These are phyloP conservation scores for Brassica carinata DNA, from an alignment of 345 rosid species.

Conservation along the genomic window DNA sequence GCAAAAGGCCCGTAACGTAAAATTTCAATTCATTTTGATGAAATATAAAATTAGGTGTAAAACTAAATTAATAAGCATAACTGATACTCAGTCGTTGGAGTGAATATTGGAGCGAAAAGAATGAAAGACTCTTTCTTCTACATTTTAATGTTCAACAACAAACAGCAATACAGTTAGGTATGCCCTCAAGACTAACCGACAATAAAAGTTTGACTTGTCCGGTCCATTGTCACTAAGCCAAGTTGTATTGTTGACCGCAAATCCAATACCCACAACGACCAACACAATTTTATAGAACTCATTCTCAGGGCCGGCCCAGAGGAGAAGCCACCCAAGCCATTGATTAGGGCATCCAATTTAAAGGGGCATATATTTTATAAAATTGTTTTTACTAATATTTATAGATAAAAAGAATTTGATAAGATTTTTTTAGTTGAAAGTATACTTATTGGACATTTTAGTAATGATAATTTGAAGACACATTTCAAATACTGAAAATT, in stretches of 20 bases:
- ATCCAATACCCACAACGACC: slow-evolving; percentile 7
- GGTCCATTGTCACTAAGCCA: background rate
- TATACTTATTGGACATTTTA: too few species aligned
- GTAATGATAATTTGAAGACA: too few species aligned
- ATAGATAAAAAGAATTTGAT: too few species aligned
- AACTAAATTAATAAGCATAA: background rate
- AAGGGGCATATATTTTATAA: too few species aligned
- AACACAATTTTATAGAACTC: too few species aligned
- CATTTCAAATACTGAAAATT: too few species aligned
- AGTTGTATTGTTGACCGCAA: background rate
- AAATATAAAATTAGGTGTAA: background rate
- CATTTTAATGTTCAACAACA: background rate
- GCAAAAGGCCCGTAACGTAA: background rate
- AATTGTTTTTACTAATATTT: too few species aligned
- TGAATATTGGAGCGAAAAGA: background rate
- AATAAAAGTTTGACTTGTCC: background rate
- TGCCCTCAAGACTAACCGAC: slow-evolving; percentile 14
- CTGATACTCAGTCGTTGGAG: background rate
- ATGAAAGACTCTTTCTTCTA: slow-evolving; percentile 6
- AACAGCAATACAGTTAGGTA: background rate
- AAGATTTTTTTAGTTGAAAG: too few species aligned
- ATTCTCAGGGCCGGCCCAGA: too few species aligned
- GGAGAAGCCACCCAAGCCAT: too few species aligned
- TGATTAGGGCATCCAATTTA: too few species aligned
- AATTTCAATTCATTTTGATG: background rate